Evolutionary conservation across 495 filamentous ascomycete genomes (phyloP).

Genomic region (Hyaloscypha variabilis): DNA sequence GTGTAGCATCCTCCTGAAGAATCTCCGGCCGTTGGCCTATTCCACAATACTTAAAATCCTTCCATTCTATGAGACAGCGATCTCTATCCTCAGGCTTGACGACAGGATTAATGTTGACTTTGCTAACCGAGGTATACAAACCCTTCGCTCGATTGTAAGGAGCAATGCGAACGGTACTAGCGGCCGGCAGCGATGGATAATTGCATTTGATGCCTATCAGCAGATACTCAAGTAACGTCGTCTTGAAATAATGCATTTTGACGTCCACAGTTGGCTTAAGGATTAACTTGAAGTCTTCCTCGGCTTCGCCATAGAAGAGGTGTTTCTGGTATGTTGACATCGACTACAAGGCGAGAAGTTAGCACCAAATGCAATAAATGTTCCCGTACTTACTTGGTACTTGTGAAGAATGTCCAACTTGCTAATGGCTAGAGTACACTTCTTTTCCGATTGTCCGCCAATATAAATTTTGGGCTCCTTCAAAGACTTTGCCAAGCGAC

Average conservation of each 20-base stretch:
- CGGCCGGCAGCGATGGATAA: conserved; percentile 17
- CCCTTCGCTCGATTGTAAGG: not conserved
- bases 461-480: conserved; percentile 39
- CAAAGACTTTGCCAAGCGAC: conserved; percentile 29
- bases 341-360: not conserved
- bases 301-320: conserved; percentile 41
- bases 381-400: conserved; percentile 35
- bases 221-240: conserved; percentile 29
- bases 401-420: conserved; percentile 42
- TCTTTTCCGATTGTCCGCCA: conserved; percentile 29
- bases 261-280: conserved; percentile 33
- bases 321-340: conserved; percentile 22
- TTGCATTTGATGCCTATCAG: not conserved
- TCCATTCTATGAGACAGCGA: conserved; percentile 8
- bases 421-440: conserved; percentile 26
- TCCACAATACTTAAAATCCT: conserved; percentile 1
- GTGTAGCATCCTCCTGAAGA: not conserved
- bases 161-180: conserved; percentile 20
- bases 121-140: not conserved
- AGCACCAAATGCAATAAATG: not conserved
- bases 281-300: conserved; percentile 36
- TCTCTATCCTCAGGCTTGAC: not conserved
- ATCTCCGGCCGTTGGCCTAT: not conserved
- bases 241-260: conserved; percentile 25
- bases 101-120: not conserved